Conservation (phyloP, 2,329 filamentous ascomycete genomes). For the Pleoardoris graminearum region DNA sequence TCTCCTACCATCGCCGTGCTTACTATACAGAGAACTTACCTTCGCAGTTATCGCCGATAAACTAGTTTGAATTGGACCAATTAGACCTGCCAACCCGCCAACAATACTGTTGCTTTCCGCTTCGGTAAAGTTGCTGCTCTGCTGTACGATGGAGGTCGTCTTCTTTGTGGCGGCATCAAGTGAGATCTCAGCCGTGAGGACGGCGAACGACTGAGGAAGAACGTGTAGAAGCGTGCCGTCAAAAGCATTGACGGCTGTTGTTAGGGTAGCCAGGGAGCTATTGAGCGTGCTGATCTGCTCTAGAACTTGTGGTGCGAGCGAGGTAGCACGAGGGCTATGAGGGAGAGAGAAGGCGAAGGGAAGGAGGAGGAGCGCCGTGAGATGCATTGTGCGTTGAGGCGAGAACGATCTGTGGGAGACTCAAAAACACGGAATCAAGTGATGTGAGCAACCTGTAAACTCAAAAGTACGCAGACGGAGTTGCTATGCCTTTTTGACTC, state of each 20-base stretch:
- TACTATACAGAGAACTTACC: slow-evolving; percentile 8
- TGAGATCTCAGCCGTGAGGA: slow-evolving; percentile 21
- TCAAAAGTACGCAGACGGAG: neutral
- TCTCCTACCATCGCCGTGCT: neutral
- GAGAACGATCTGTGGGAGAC: neutral
- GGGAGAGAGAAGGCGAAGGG: neutral
- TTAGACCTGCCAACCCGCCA: slow-evolving; percentile 14
- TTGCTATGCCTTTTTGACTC: neutral
- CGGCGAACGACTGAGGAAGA: slow-evolving; percentile 25
- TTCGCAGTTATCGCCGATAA: slow-evolving; percentile 20
- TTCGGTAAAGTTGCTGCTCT: slow-evolving; percentile 20
- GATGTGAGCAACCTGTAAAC: too few species aligned
- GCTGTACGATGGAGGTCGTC: slow-evolving; percentile 15
- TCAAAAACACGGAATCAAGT: neutral
- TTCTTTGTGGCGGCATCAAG: slow-evolving; percentile 23
- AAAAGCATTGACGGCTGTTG: slow-evolving; percentile 25
- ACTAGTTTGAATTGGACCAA: slow-evolving; percentile 20
- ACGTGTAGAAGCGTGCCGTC: slow-evolving; percentile 23
- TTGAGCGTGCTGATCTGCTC: slow-evolving; percentile 21
- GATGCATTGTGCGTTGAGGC: neutral
- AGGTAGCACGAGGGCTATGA: neutral
- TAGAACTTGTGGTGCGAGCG: slow-evolving; percentile 15
- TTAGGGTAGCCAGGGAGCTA: slow-evolving; percentile 19
- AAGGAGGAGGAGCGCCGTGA: neutral
- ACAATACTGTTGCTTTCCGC: slow-evolving; percentile 23